Conservation (phyloP, 345 rosid species). For the Capsella bursapastoris region DNA sequence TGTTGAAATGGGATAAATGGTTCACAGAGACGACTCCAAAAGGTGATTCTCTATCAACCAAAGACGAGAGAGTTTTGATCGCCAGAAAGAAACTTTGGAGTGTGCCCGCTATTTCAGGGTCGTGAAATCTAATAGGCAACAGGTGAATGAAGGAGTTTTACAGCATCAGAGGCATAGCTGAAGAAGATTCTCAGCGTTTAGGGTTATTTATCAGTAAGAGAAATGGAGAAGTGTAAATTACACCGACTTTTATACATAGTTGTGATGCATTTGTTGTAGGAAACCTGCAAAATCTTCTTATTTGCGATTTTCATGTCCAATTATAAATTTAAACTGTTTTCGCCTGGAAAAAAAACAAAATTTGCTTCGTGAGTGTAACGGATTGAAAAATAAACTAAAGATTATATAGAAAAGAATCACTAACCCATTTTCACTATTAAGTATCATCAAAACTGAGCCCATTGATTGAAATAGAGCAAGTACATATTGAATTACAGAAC, state of each 20-base stretch:
- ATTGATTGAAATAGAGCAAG: constrained; percentile 13
- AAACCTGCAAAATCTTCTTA: constrained; percentile 31
- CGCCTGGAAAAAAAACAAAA: not conserved
- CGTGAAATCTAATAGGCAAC: constrained; percentile 22
- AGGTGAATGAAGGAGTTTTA: not conserved
- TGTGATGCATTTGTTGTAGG: constrained; percentile 36
- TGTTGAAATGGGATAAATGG: constrained; percentile 91
- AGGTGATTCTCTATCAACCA: constrained; percentile 63
- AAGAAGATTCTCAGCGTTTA: constrained; percentile 22
- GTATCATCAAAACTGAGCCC: constrained; percentile 23
- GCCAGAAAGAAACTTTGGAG: constrained; percentile 75
- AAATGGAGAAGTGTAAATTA: constrained; percentile 37
- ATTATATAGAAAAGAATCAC: not conserved
- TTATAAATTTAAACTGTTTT: not conserved
- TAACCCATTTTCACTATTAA: not conserved
- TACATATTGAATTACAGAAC: not conserved
- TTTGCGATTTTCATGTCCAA: constrained; percentile 17
- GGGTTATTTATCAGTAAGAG: constrained; percentile 2
- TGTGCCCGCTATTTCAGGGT: constrained; percentile 23
- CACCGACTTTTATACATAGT: constrained; percentile 25
- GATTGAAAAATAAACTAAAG: not conserved
- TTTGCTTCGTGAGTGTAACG: not conserved
- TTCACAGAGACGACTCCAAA: constrained; percentile 75
- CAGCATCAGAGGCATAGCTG: constrained; percentile 26
- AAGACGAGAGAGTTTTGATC: constrained; percentile 79